Conservation (phyloP, 768 basidiomycete species). For the Hygrophoropsis aurantiaca region DNA sequence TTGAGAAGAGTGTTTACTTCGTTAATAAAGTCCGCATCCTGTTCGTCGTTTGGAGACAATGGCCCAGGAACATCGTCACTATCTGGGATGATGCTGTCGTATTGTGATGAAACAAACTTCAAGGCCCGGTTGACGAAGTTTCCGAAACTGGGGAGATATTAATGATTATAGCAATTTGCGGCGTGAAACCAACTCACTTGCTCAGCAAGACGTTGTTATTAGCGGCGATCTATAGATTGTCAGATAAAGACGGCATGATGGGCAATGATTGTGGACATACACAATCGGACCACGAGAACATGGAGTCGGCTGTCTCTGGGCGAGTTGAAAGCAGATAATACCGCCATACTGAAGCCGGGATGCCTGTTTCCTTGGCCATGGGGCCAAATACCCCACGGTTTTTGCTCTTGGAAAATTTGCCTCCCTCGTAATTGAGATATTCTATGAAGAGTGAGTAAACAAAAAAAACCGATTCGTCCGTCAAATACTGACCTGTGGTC, state of each 20-base stretch:
- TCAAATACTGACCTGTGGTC: conserved; percentile 75
- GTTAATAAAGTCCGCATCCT: conserved; percentile 74
- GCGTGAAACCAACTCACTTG: conserved; percentile 54
- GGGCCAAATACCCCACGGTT: conserved; percentile 98
- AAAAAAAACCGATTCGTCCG: too few species aligned
- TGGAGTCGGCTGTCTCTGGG: conserved; percentile 91
- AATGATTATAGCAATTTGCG: neutral
- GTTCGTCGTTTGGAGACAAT: conserved; percentile 61
- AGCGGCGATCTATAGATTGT: conserved; percentile 63
- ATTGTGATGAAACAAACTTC: conserved; percentile 90
- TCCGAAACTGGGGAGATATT: conserved; percentile 63
- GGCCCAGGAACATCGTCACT: conserved; percentile 69
- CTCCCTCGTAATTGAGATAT: conserved; percentile 96
- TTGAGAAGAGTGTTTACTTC: conserved; percentile 78
- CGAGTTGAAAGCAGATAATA: conserved; percentile 92
- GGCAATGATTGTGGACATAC: conserved; percentile 48
- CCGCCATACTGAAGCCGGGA: conserved; percentile 93
- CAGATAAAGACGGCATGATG: neutral
- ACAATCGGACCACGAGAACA: conserved; percentile 96
- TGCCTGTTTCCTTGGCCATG: conserved; percentile 88
- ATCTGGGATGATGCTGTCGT: conserved; percentile 77
- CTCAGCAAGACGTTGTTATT: conserved; percentile 94
- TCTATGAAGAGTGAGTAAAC: too few species aligned
- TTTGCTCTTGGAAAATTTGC: conserved; percentile 97
- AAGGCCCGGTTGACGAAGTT: conserved; percentile 96